Evolutionary conservation across 306 rosid genomes (phyloP), one percentile per base, ranked within the genome.

Genomic region (Mucuna pruriens): DNA sequence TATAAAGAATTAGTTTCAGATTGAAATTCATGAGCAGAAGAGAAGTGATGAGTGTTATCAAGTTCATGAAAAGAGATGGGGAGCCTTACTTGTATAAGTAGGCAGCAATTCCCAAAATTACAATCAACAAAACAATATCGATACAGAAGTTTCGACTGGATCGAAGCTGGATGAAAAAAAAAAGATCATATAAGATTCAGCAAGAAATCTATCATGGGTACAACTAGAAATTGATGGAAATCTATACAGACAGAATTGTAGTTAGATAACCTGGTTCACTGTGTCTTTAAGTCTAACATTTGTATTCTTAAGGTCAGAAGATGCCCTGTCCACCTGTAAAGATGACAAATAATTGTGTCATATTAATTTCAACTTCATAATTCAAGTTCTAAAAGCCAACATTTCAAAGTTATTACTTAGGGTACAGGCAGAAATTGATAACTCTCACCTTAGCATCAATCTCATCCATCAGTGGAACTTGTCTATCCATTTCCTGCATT

Each of bases 401-500:
- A 63, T 29, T 63, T 73, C 45, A 8, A 51, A 22, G 9, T 5
- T 70, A 39, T 74, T 22, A 5, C 29, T 69, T 15, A 3, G 29
- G 22, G 16, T 64, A 65, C 10, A 79, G 45, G 23, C 51, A 44
- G 65, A 77, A 13, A 15, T 45, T 51, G 11, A 48, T 26, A 51
- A 76, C 62, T 74, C 87, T 90, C 65, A 96, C 99, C 97, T 96
- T 96, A 31, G 90, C 76, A 78, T 96, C 99, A 64, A 96, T 96
- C 93, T 93, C 99, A 82, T 96, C 99, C 99, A 96, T 89, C 86
- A 96, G 81, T 22, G 99, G 99, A 81, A 96, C 98, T 93, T 96
- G 99, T 89, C 94, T 91, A 75, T 96, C 99, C 31, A 96, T 0
- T 84, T 96, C 99, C 98, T 96, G 88, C 25, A 87, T 70, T 79